Percentiles rank a stretch among this genome's conserved stretches.
These are phyloP conservation scores for Xylaria multiplex DNA, from an alignment of 2,329 filamentous ascomycete species.

Conservation along the genomic window DNA sequence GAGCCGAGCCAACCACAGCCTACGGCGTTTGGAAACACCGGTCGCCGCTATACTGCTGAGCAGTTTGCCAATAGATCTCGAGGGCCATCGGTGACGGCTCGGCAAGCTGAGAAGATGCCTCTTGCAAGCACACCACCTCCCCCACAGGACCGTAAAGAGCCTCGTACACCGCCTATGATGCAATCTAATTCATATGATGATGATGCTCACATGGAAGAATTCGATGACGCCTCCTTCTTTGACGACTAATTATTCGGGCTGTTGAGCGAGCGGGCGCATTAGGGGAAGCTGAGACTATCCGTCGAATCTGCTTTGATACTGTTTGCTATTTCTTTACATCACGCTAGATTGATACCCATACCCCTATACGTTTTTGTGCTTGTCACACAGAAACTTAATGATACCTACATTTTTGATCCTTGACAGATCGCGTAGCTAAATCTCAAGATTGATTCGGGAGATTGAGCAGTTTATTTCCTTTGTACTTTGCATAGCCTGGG, in stretches of 20 bases:
- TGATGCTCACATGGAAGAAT: slow-evolving; percentile 68
- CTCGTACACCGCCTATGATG: slow-evolving; percentile 72
- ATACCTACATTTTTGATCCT: slow-evolving; percentile 34
- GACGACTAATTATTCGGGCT: slow-evolving; percentile 53
- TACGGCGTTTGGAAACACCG: slow-evolving; percentile 69
- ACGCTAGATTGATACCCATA: slow-evolving; percentile 42
- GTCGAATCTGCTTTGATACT: slow-evolving; percentile 37
- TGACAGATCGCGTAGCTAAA: slow-evolving; percentile 19
- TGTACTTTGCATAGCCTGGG: slow-evolving; percentile 37
- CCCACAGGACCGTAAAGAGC: slow-evolving; percentile 53
- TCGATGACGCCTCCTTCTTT: slow-evolving; percentile 69
- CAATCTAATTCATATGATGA: slow-evolving; percentile 66
- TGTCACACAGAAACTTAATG: slow-evolving; percentile 35
- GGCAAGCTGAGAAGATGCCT: slow-evolving; percentile 55
- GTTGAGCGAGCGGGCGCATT: slow-evolving; percentile 8
- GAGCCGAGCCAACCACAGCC: slow-evolving; percentile 60
- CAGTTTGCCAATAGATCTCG: slow-evolving; percentile 56
- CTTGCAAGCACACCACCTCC: slow-evolving; percentile 56
- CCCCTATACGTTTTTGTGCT: slow-evolving; percentile 31
- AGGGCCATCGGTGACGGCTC: slow-evolving; percentile 48
- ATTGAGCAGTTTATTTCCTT: slow-evolving; percentile 33
- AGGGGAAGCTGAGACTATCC: slow-evolving; percentile 8
- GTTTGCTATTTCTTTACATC: slow-evolving; percentile 37
- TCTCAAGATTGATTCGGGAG: slow-evolving; percentile 34
- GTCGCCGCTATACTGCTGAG: slow-evolving; percentile 65